These are phyloP conservation scores for Pichia inconspicua DNA, from an alignment of 1,139 yeast species.

Conservation along the genomic window DNA sequence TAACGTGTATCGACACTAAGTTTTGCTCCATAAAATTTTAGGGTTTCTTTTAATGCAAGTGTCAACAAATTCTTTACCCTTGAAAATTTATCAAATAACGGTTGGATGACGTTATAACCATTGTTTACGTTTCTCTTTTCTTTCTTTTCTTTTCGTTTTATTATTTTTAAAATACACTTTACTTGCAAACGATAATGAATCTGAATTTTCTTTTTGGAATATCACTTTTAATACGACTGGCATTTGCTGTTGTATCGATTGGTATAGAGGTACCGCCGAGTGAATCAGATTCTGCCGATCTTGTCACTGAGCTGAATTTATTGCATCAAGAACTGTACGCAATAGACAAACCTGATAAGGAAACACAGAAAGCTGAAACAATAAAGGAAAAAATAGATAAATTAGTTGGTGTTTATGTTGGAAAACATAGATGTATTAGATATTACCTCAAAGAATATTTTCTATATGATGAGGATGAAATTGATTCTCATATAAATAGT, in stretches of 20 bases:
- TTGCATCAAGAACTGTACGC: slow-evolving; percentile 8
- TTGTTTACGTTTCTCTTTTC: background rate
- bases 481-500: background rate
- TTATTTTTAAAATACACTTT: background rate
- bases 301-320: slow-evolving; percentile 5
- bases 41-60: no score
- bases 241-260: background rate
- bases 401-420: slow-evolving; percentile 7
- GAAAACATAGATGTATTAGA: slow-evolving; percentile 14
- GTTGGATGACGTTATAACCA: no score
- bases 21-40: no score
- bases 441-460: slow-evolving; percentile 14
- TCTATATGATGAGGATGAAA: slow-evolving; percentile 5
- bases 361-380: background rate
- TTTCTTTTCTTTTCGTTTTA: background rate
- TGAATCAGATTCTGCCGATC: slow-evolving; percentile 1
- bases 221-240: background rate
- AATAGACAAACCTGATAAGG: background rate
- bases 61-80: no score
- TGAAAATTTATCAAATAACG: no score
- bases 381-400: slow-evolving; percentile 1
- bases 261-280: slow-evolving; percentile 8
- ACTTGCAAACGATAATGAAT: background rate
- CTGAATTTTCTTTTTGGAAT: background rate
- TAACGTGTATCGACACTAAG: no score